Evolutionary conservation across 2,329 filamentous ascomycete species (phyloP), one percentile per base, ranked within the genome.

Genomic region (Thermothelomyces thermophilus): DNA sequence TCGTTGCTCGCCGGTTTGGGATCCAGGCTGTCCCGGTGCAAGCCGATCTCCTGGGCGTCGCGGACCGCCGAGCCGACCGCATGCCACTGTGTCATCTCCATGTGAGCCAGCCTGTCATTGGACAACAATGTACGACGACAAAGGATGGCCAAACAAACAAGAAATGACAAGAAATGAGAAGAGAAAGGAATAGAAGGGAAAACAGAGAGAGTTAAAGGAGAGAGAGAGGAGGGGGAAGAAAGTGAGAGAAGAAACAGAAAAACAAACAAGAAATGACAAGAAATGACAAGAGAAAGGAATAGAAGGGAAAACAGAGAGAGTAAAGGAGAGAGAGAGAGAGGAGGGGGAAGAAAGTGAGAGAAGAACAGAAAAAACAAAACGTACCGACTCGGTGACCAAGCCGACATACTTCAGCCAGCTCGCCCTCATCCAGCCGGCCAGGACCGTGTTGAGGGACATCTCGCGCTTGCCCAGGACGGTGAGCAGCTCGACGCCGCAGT

Each of bases 11-110:
- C 10, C 2, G 75, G 73, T 42, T 72, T 71, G 0, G 76, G 76
- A 54, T 80, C 76, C 24, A 74, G 64, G 31, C 66, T 70, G 54
- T 78, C 73, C 11, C 74, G 70, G 56, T 84, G 75, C 58, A 84
- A 66, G 11, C 79, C 80, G 35, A 83, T 73, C 56, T 83, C 80
- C 60, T 83, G 80, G 0, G 78, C 80, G 60, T 83, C 79, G 35
- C 77, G 69, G 48, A 83, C 81, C 0, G 76, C 74, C 19, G 72
- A 70, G 1, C 76, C 75, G 26, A 83, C 68, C 1, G 71, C 70
- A 59, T 80, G 76, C 75, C 76, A 80, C 73, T 77, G 44, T 31
- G 53, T 61, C 47, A 62, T 53, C 30, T 26, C 26, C 37, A 17
- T 14, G 24, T 24, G 3, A 14, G 22, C n/a, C n/a, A n/a, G n/a